Evolutionary conservation across 371 early-diverging fungal genomes (phyloP), one percentile per base, ranked within the genome.

Genomic region (Coemansia linderi): DNA sequence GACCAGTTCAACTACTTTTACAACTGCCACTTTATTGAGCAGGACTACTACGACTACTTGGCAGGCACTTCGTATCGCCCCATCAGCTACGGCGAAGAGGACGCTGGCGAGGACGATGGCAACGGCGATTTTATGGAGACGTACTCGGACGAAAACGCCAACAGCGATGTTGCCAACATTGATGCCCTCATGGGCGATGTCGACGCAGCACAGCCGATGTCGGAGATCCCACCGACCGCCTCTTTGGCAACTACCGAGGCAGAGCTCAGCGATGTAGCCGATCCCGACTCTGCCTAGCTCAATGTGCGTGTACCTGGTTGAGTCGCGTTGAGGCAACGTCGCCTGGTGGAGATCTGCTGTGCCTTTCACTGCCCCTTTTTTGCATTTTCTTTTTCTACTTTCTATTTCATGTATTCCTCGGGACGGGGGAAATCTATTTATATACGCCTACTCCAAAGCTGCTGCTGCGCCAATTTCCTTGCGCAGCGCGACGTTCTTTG

Each of bases 1-100:
- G 75, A 75, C 33, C 75, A 75, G 71, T 75, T 75, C 64, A 75
- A 75, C 64, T 71, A 75, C 57, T 67, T 75, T 59, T 75, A 75
- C 72, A 75, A 71, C 64, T 75, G 75, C 58, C 75, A 75, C 36
- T 75, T 75, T 38, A 71, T 75, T 36, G 75, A 75, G 67, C 75
- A 75, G 60, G 72, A 75, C 44, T 75, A 71, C 66, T 75, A 75
- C 41, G 64, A 75, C 68, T 75, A 71, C 36, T 33, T 71, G 44
- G 58, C 75, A 13, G 46, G 61, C 37, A 59, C 43, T 13, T 12
- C 27, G 19, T 68, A 38, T 29, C 68, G 39, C 6, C 22, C 39
- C 15, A 40, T 36, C 66, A 54, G 39, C 37, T 13, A 37, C 38
- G 58, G 40, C 17, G 43, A 39, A 22, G 58, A 60, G 44, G 41